Evolutionary conservation across 768 basidiomycete species (phyloP).

Genomic region (Amanita subjunquillea): DNA sequence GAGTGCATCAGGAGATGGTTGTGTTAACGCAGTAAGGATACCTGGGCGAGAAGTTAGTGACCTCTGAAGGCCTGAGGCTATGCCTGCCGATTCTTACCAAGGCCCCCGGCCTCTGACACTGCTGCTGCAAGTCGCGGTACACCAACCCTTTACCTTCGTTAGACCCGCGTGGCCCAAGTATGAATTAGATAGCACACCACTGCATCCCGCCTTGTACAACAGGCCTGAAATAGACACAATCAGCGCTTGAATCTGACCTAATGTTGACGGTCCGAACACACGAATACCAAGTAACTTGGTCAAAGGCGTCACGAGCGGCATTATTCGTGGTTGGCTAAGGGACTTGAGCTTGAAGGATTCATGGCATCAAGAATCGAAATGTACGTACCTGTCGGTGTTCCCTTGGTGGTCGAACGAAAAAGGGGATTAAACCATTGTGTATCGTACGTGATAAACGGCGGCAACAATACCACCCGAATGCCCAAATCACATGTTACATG

Average conservation of each 20-base stretch:
- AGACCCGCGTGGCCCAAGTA: background rate
- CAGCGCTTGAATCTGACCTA: background rate
- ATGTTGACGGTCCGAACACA: slow-evolving; percentile 33
- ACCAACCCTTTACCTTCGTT: slow-evolving; percentile 51
- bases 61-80: background rate
- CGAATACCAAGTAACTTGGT: slow-evolving; percentile 59
- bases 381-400: no score
- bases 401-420: no score
- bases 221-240: slow-evolving; percentile 34
- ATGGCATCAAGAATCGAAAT: no score
- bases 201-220: slow-evolving; percentile 88
- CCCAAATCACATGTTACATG: no score
- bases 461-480: background rate
- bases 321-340: background rate
- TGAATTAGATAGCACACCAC: slow-evolving; percentile 38
- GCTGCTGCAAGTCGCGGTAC: slow-evolving; percentile 65
- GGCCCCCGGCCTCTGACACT: slow-evolving; percentile 74
- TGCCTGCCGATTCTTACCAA: slow-evolving; percentile 40
- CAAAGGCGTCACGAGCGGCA: slow-evolving; percentile 37
- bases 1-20: slow-evolving; percentile 76
- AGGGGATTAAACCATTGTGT: no score
- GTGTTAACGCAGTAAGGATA: slow-evolving; percentile 80
- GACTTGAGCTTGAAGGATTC: no score
- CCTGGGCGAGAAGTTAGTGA: slow-evolving; percentile 27
- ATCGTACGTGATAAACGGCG: background rate